Evolutionary conservation across 2,329 filamentous ascomycete species (phyloP).

Genomic region (Raffaelea albimanens): DNA sequence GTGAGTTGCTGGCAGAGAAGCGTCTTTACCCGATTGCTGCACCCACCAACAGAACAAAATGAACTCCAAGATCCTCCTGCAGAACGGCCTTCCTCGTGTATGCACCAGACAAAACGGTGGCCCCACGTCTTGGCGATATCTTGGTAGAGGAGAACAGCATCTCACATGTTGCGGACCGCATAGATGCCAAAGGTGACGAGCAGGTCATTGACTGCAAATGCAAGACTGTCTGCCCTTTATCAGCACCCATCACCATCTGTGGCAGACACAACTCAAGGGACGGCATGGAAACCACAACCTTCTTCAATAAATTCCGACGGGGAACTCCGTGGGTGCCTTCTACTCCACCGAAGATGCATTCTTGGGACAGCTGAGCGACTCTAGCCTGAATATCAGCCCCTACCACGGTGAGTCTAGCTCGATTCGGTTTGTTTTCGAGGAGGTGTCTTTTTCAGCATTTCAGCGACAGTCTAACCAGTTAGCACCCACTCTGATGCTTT

Average conservation of each 20-base stretch:
- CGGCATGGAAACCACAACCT: conserved; percentile 40
- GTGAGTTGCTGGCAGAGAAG: too few relatives aligned
- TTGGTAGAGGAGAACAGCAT: not conserved
- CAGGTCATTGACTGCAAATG: conserved; percentile 31
- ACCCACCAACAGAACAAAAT: too few relatives aligned
- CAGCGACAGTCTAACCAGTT: not conserved
- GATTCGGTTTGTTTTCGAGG: too few relatives aligned
- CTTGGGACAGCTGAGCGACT: conserved; percentile 18
- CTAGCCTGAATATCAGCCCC: not conserved
- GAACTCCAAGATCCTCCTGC: not conserved
- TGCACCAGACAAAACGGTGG: not conserved
- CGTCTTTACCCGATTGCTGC: too few relatives aligned
- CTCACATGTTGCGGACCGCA: not conserved
- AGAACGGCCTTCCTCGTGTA: not conserved
- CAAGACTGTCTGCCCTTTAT: conserved; percentile 45
- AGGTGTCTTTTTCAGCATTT: too few relatives aligned
- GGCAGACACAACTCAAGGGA: conserved; percentile 47
- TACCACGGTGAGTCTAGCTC: not conserved
- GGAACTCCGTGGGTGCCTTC: not conserved
- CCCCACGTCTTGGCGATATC: not conserved
- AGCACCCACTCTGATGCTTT: conserved; percentile 21
- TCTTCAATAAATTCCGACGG: conserved; percentile 31
- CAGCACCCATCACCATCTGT: conserved; percentile 45
- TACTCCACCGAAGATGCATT: conserved; percentile 2
- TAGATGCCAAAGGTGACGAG: not conserved